Conservation (phyloP, 768 basidiomycete genomes). For the Trametes cinnabarina region DNA sequence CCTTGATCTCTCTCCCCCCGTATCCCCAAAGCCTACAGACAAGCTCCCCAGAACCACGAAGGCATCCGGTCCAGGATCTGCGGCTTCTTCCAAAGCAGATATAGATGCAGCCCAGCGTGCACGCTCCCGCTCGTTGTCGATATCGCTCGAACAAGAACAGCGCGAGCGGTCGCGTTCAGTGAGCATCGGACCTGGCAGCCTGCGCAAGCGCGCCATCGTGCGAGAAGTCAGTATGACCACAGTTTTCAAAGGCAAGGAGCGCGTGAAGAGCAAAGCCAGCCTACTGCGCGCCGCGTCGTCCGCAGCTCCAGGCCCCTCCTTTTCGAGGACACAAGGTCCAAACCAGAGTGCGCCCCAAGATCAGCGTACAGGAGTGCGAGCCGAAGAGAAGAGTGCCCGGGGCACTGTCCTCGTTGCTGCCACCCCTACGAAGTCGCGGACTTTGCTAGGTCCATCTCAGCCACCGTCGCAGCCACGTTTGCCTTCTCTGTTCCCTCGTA, state of each 20-base stretch:
- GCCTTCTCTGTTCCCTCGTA: constrained; percentile 4
- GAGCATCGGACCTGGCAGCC: constrained; percentile 28
- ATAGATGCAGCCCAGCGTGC: constrained; percentile 13
- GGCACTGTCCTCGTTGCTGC: constrained; percentile 53
- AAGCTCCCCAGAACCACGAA: constrained; percentile 15
- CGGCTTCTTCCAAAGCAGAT: not conserved
- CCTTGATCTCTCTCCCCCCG: constrained; percentile 16
- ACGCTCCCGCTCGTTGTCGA: constrained; percentile 45
- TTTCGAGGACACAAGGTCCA: constrained; percentile 9
- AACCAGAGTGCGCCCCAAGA: not conserved
- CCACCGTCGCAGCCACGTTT: constrained; percentile 7
- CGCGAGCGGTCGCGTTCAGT: constrained; percentile 38
- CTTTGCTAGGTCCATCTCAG: constrained; percentile 8
- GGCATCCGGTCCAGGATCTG: constrained; percentile 9
- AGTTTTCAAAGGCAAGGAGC: constrained; percentile 49
- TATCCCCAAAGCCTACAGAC: constrained; percentile 16
- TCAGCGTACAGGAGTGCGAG: not conserved
- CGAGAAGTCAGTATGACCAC: constrained; percentile 79
- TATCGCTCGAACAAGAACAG: constrained; percentile 65
- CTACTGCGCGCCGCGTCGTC: constrained; percentile 2
- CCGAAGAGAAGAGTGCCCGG: not conserved
- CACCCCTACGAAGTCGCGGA: constrained; percentile 47
- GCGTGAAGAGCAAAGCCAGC: constrained; percentile 12
- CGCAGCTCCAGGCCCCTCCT: not conserved
- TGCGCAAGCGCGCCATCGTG: constrained; percentile 55